Conservation (phyloP, 1,284 basidiomycete genomes). For the Marasmius oreades region DNA sequence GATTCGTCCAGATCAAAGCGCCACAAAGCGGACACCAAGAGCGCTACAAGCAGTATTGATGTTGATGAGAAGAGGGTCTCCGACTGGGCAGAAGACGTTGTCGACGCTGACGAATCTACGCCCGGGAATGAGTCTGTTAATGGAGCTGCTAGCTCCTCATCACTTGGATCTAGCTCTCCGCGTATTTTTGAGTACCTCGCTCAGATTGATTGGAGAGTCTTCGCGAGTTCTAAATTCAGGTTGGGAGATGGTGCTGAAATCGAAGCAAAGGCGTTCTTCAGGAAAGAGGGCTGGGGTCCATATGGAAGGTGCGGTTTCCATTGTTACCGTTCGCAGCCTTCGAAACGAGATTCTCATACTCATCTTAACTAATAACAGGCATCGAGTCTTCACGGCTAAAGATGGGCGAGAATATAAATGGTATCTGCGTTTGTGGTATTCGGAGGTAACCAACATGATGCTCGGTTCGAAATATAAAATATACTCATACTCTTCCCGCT, state of each 20-base stretch:
- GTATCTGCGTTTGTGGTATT: constrained; percentile 10
- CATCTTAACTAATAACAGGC: too few relatives aligned
- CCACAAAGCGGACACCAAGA: not conserved
- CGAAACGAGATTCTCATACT: not conserved
- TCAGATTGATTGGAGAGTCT: constrained; percentile 11
- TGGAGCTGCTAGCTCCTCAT: not conserved
- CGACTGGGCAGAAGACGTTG: not conserved
- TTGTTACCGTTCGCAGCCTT: not conserved
- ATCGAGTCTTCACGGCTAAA: constrained; percentile 17
- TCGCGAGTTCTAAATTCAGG: constrained; percentile 5
- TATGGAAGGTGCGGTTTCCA: not conserved
- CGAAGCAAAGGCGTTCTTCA: not conserved
- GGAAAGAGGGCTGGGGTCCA: not conserved
- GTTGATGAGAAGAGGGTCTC: not conserved
- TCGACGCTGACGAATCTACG: not conserved
- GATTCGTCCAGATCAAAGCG: not conserved
- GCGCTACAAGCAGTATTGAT: not conserved
- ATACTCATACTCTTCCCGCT: not conserved
- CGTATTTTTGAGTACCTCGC: constrained; percentile 6
- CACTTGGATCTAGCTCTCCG: not conserved
- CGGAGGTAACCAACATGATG: constrained; percentile 9
- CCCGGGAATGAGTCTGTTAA: not conserved
- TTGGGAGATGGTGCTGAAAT: constrained; percentile 5
- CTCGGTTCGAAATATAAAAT: not conserved
- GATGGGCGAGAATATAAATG: constrained; percentile 22